Percentiles rank a stretch among this genome's conserved stretches.
These are phyloP conservation scores for Violaceomyces palustris DNA, from an alignment of 1,284 basidiomycete genomes.

Conservation along the genomic window DNA sequence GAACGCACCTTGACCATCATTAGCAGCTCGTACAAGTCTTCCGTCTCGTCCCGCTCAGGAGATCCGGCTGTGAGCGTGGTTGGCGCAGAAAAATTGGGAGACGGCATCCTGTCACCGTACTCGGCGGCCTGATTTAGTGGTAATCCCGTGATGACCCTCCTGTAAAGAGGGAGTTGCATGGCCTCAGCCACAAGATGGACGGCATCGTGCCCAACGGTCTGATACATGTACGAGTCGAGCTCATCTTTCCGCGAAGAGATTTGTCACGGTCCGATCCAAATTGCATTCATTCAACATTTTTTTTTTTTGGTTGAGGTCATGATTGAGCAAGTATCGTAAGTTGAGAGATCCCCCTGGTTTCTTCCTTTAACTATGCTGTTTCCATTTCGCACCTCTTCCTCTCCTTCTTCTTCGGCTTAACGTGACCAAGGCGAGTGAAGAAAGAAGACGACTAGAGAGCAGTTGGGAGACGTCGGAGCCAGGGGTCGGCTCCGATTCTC, in stretches of 20 bases:
- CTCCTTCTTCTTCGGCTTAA: too few relatives aligned
- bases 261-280: too few relatives aligned
- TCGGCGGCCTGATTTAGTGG: conserved; percentile 76
- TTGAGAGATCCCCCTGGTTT: too few relatives aligned
- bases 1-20: conserved; percentile 64
- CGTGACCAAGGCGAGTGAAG: too few relatives aligned
- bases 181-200: conserved; percentile 81
- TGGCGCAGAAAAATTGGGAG: neutral
- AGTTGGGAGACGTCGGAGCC: too few relatives aligned
- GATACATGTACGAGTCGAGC: conserved; percentile 96
- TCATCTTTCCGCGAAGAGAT: conserved; percentile 76
- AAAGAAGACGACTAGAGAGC: too few relatives aligned
- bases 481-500: too few relatives aligned
- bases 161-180: conserved; percentile 78
- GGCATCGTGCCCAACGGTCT: conserved; percentile 93
- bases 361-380: too few relatives aligned
- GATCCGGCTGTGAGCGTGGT: conserved; percentile 9
- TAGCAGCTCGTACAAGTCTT: conserved; percentile 81
- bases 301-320: too few relatives aligned
- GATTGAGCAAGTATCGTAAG: too few relatives aligned
- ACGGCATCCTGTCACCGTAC: conserved; percentile 63
- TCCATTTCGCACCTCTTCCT: too few relatives aligned
- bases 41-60: conserved; percentile 79
- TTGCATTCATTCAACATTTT: too few relatives aligned
- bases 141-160: conserved; percentile 71